Evolutionary conservation across 1,284 basidiomycete genomes (phyloP), one percentile per base, ranked within the genome.

Genomic region (Leccinum variabile): DNA sequence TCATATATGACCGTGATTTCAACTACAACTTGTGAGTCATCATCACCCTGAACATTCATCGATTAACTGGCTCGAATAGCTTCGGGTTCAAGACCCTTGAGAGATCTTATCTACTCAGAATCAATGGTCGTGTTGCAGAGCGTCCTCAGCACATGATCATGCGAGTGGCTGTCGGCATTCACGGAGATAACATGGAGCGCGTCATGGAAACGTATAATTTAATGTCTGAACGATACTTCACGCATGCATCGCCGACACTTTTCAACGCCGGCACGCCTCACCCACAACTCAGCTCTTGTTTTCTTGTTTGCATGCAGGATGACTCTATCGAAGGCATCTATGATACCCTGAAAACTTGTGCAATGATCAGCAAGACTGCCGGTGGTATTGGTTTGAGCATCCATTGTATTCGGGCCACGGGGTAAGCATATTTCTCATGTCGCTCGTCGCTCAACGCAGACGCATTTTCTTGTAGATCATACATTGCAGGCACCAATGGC

Each of bases 21-120:
- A 92, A 88, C 77, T 98, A 98, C 81, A 95, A 96, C 78, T 97
- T 81, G 92, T 94, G 65, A 57, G 86, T 77, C 9, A 75, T 66
- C 5, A 7, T 54, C 30, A 46, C 1, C 32, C 39, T 56, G 16
- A 22, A 44, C n/a, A 49, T 18, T 13, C 54, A 13, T 50, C n/a
- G 25, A 56, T 60, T 60, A 59, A 65, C 63, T 25, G 32, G 39
- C 3, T 49, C 2, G 55, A 37, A 4, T 72, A 95, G 94, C 80
- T 99, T 99, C 72, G 97, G 97, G 30, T 99, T 99, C 88, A 99
- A 99, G 80, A 99, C 97, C 1, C 89, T 99, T 37, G 97, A 99
- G 80, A 91, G 97, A 44, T 98, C 97, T 4, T 99, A 99, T 78
- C 86, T 99, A 8, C 89, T 99, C 56, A 90, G 94, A 64, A 90